Evolutionary conservation across 768 basidiomycete genomes (phyloP).

Genomic region (Pulveroboletus ravenelii): DNA sequence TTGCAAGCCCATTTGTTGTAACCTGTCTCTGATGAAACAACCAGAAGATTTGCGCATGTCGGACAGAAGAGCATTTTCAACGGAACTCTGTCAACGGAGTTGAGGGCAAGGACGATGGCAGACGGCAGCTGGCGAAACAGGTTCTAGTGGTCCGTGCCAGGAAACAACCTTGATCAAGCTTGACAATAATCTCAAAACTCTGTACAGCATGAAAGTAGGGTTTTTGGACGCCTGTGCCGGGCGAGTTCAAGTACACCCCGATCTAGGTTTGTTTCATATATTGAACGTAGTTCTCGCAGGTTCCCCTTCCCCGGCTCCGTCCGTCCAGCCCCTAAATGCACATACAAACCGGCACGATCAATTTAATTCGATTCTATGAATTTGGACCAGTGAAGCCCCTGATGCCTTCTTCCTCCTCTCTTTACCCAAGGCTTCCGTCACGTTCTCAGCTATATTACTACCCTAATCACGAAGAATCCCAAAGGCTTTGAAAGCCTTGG

Average conservation of each 20-base stretch:
- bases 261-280: too few species aligned
- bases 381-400: background rate
- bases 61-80: constrained; percentile 88
- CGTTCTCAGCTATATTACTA: too few species aligned
- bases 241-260: too few species aligned
- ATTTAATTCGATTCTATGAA: background rate
- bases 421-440: background rate
- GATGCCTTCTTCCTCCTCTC: background rate
- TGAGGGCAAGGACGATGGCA: background rate
- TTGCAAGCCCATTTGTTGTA: constrained; percentile 93
- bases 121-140: background rate
- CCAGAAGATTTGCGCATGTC: constrained; percentile 83
- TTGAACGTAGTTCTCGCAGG: background rate
- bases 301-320: too few species aligned
- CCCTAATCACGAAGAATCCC: background rate
- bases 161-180: too few species aligned
- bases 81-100: background rate
- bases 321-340: background rate
- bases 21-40: constrained; percentile 71
- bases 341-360: background rate
- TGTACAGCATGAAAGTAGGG: too few species aligned
- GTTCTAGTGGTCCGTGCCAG: background rate
- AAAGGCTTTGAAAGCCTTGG: background rate
- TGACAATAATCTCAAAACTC: too few species aligned
- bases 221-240: too few species aligned